These are phyloP conservation scores for Serendipita indica DNA, from an alignment of 768 basidiomycete species.

Conservation along the genomic window DNA sequence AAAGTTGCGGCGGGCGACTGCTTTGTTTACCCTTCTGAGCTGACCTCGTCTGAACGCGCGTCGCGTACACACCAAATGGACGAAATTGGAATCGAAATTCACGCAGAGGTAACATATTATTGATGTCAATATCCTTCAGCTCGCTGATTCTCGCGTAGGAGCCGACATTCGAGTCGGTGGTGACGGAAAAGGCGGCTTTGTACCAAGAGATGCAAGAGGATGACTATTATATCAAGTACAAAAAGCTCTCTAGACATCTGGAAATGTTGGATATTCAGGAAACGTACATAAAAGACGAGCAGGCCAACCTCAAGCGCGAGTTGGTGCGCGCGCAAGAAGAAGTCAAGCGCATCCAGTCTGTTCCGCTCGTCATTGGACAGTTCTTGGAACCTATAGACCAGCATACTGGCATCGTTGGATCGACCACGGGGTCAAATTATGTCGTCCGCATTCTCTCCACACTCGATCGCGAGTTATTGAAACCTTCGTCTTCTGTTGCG, in stretches of 20 bases:
- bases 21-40: neutral
- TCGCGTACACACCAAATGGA: slow-evolving; percentile 43
- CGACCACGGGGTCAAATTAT: slow-evolving; percentile 95
- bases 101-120: slow-evolving; percentile 50
- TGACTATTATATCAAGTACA: slow-evolving; percentile 94
- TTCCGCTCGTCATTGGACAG: slow-evolving; percentile 97
- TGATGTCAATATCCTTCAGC: neutral
- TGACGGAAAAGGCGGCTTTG: slow-evolving; percentile 78
- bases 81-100: slow-evolving; percentile 75
- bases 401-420: slow-evolving; percentile 90
- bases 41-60: neutral
- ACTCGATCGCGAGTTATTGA: slow-evolving; percentile 89
- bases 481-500: slow-evolving; percentile 95
- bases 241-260: slow-evolving; percentile 85
- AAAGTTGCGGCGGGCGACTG: no score
- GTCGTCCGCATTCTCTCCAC: slow-evolving; percentile 96
- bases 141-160: slow-evolving; percentile 37
- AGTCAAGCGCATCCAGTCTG: slow-evolving; percentile 97
- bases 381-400: slow-evolving; percentile 99
- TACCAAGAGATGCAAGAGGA: slow-evolving; percentile 77
- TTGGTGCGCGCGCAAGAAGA: slow-evolving; percentile 98
- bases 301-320: slow-evolving; percentile 93
- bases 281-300: slow-evolving; percentile 98
- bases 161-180: slow-evolving; percentile 74
- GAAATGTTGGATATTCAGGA: slow-evolving; percentile 92